Evolutionary conservation across 163 green algal species (phyloP).

Genomic region (Chlamydomonas reinhardtii): DNA sequence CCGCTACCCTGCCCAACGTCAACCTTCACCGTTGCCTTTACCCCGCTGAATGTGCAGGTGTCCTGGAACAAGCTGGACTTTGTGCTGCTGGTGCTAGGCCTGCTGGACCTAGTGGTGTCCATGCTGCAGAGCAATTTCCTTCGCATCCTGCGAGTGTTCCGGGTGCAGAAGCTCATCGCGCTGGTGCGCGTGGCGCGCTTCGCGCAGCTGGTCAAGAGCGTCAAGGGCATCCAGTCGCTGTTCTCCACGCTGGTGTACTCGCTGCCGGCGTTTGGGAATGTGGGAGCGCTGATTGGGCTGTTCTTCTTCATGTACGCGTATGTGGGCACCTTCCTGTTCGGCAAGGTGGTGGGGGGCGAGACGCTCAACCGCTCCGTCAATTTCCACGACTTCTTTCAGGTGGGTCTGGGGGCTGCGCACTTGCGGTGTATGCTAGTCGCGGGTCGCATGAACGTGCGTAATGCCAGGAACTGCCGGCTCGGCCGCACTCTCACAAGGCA

Average conservation of each 20-base stretch:
- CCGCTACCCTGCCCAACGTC: not conserved
- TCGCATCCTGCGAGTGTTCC: constrained; percentile 51
- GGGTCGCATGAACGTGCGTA: too few relatives aligned
- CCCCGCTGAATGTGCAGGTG: not conserved
- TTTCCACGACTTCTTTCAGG: constrained; percentile 77
- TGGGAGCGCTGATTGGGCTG: constrained; percentile 83
- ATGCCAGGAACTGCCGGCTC: too few relatives aligned
- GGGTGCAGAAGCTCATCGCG: constrained; percentile 43
- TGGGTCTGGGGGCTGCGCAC: not conserved
- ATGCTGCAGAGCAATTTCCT: constrained; percentile 55
- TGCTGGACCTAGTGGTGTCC: constrained; percentile 54
- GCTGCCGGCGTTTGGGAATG: constrained; percentile 86
- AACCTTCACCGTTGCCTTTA: not conserved
- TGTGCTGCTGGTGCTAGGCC: constrained; percentile 68
- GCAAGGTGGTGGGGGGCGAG: constrained; percentile 40
- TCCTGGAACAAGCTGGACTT: constrained; percentile 90
- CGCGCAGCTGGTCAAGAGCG: constrained; percentile 34
- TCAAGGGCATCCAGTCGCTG: constrained; percentile 75
- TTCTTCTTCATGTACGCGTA: constrained; percentile 90
- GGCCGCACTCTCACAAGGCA: too few relatives aligned
- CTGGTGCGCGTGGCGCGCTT: constrained; percentile 47
- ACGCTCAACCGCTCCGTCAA: constrained; percentile 80
- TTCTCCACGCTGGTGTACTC: constrained; percentile 84
- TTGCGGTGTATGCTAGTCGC: too few relatives aligned
- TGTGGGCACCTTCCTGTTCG: constrained; percentile 64